phyloP scores from a whole-genome alignment of 768 basidiomycete species.

The Boletus fagicola region DNA sequence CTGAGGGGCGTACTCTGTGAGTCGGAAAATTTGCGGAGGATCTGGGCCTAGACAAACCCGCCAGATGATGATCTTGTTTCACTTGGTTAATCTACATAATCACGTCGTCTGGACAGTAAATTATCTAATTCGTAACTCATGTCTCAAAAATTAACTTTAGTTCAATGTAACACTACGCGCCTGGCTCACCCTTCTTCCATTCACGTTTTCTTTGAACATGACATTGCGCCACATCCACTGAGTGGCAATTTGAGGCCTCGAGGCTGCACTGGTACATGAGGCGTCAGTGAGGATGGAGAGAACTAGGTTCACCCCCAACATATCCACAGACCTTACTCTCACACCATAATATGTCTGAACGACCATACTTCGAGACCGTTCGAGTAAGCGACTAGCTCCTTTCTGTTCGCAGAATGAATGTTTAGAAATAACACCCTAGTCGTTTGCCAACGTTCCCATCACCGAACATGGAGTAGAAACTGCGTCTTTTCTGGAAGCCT shows the following conservation, averaged over 20 bases:
- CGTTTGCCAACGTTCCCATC: conserved; percentile 80
- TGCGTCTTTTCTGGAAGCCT: conserved; percentile 75
- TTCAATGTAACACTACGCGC: conserved; percentile 5
- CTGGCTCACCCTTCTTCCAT: conserved; percentile 10
- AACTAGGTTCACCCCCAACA: conserved; percentile 5
- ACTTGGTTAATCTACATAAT: conserved; percentile 13
- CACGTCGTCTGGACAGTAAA: conserved; percentile 8
- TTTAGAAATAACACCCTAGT: conserved; percentile 44
- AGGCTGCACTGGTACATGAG: conserved; percentile 27
- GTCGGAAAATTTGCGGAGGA: conserved; percentile 8
- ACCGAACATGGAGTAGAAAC: conserved; percentile 81
- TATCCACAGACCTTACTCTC: conserved; percentile 5
- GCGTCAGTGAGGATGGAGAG: conserved; percentile 13
- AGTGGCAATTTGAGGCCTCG: conserved; percentile 23
- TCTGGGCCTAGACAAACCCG: not conserved
- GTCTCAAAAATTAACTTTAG: conserved; percentile 12
- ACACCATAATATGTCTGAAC: conserved; percentile 25
- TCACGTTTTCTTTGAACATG: conserved; percentile 24
- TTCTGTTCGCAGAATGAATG: not conserved
- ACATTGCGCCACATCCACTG: conserved; percentile 23
- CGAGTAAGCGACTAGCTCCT: conserved; percentile 43
- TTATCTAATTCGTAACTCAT: conserved; percentile 27
- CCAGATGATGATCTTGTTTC: not conserved
- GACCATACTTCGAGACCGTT: conserved; percentile 67
- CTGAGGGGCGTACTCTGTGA: not conserved